Evolutionary conservation across 768 basidiomycete genomes (phyloP), one percentile per base, ranked within the genome.

Genomic region (Roridomyces roridus): DNA sequence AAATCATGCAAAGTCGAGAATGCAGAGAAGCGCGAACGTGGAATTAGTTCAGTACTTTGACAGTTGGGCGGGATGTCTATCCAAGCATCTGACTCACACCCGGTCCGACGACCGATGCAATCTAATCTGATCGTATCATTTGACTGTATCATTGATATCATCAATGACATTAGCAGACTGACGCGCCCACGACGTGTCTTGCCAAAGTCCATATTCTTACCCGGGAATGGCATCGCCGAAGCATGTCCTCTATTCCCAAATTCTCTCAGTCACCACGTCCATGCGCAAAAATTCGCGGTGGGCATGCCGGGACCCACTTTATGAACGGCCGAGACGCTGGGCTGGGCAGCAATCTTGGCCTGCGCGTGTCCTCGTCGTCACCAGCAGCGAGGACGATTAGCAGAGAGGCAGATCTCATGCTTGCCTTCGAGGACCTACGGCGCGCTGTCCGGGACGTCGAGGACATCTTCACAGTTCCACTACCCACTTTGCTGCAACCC

Each of bases 261-360:
- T 98, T 58, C 82, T 95, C 46, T 80, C 92, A 17, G 92, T 98
- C 63, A 97, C 94, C 31, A 91, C 92, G 2, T 83, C 86, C 18
- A 98, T 99, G 96, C 91, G 96, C 72, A 94, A 95, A 79, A 98
- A 98, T 75, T 94, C 96, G 42, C 86, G 97, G 40, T 98, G 96
- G 96, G 91, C 96, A n/a, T 17, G 86, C 91, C 12, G 83, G 84
- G 41, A 83, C 82, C 24, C 84, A 86, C 66, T 83, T 83, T 23
- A 79, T 85, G 65, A 79, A 81, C 49, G 74, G 83, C 46, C 80
- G 84, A 60, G 89, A 89, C 66, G 83, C 87, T 18, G 82, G 85
- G 2, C 74, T 94, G 36, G 89, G 89, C 43, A 88, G 80, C 66
- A 88, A 87, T 65, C 83, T 91, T 37, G 91, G 91, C 25, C 81